Base-by-base conservation (phyloP, 2,329 filamentous ascomycete genomes). In the Fonsecaea nubica region DNA sequence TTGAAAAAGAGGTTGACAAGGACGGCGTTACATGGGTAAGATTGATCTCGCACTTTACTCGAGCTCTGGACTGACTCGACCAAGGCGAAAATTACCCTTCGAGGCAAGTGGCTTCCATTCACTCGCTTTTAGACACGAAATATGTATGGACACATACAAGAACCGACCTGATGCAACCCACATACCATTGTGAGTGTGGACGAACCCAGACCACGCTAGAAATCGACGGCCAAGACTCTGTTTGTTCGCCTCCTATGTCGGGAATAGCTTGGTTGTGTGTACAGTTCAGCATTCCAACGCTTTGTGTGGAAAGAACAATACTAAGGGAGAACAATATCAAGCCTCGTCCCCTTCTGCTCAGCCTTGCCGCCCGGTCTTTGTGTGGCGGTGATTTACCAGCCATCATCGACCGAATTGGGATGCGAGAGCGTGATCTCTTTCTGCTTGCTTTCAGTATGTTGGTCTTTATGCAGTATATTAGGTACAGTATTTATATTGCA, bases 1-100 rank as follows among this genome's bases (percentile, higher is more conserved):
- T 98, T 2, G 92, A 97, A 78, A 96, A 96, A 86, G 94, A 98
- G 85, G 89, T 89, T 1, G 94, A 97, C 77, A 88, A 90, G 67
- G 87, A 91, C 74, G 93, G 93, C 3, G 85, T 87, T 61, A 84
- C 90, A 6, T 97, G 92, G 92, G 71, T 72, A 64, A 68, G 66
- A 50, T 18, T 13, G 9, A 42, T 9, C 3, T 30, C 25, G 8
- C 4, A 8, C 18, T 13, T 9, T 48, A 7, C 12, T 36, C 5
- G 18, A 50, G 45, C n/a, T 40, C 32, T 38, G 32, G 21, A 9
- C 58, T 54, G 32, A 38, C 7, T 58, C 64, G 58, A 68, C 9
- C 36, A 56, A 72, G 70, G 92, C 90, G 3, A 88, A 93, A 72
- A 96, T 97, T 72, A 93, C 91, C 2, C 75, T 93, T 74, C 87